These are phyloP conservation scores for Pseudogymnoascus sp. DNA, from an alignment of 2,329 filamentous ascomycete genomes.

Conservation along the genomic window DNA sequence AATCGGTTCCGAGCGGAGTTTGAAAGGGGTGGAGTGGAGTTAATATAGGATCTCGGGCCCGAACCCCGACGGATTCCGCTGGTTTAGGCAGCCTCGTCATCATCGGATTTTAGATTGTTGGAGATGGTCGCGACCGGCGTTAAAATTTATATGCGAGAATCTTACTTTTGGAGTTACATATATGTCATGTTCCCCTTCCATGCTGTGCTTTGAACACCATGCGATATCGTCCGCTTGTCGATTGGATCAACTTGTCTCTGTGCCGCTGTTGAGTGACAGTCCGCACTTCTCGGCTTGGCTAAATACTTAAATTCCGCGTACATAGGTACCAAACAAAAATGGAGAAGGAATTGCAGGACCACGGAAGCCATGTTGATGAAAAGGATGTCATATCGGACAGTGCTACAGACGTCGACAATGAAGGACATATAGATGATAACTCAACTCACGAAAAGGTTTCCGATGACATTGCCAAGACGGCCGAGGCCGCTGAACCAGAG, in stretches of 20 bases:
- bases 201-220: neutral
- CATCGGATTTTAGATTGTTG: neutral
- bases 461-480: conserved; percentile 10
- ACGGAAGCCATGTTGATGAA: neutral
- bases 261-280: neutral
- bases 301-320: neutral
- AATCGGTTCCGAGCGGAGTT: neutral
- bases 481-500: conserved; percentile 16
- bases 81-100: neutral
- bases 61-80: neutral
- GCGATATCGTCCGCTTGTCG: neutral
- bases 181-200: neutral
- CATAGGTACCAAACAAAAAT: neutral
- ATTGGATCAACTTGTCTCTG: neutral
- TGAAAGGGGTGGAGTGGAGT: neutral
- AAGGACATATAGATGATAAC: neutral
- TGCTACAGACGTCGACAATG: conserved; percentile 1
- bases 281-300: neutral
- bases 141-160: neutral
- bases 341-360: neutral
- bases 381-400: neutral
- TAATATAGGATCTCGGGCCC: neutral
- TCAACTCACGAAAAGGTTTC: neutral
- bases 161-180: neutral
- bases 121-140: neutral